Evolutionary conservation across 1,284 basidiomycete genomes (phyloP).

Genomic region (Clitocybe nebularis): DNA sequence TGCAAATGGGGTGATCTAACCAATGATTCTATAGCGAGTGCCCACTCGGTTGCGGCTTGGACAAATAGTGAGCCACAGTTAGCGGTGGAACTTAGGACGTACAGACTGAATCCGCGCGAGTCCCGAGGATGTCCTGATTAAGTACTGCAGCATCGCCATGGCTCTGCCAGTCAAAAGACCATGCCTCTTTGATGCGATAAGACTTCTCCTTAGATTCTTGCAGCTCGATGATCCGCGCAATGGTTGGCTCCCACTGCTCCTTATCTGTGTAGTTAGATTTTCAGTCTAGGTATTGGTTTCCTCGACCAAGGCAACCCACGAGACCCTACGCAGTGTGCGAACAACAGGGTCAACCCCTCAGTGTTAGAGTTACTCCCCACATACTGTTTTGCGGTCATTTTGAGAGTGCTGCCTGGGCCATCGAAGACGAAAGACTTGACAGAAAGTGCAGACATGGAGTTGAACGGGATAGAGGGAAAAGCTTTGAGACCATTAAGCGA

Average conservation of each 20-base stretch:
- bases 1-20: conserved; percentile 28
- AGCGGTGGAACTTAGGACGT: neutral
- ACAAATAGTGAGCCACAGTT: conserved; percentile 12
- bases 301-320: conserved; percentile 24
- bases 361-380: conserved; percentile 8
- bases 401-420: conserved; percentile 14
- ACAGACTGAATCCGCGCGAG: conserved; percentile 33
- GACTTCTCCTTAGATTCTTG: conserved; percentile 20
- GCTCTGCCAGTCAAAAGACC: conserved; percentile 50
- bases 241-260: conserved; percentile 47
- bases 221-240: conserved; percentile 35
- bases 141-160: conserved; percentile 49
- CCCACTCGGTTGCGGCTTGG: conserved; percentile 38
- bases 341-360: conserved; percentile 25
- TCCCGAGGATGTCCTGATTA: conserved; percentile 34
- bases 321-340: conserved; percentile 26
- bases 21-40: conserved; percentile 31
- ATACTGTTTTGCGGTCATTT: conserved; percentile 25
- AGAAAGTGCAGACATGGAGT: conserved; percentile 4
- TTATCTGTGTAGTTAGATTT: conserved; percentile 35
- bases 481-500: no score
- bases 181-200: conserved; percentile 42
- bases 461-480: no score
- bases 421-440: conserved; percentile 11
- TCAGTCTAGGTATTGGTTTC: neutral